Conservation (phyloP, 371 early-diverging fungal species). For the Mucor circinelloides region DNA sequence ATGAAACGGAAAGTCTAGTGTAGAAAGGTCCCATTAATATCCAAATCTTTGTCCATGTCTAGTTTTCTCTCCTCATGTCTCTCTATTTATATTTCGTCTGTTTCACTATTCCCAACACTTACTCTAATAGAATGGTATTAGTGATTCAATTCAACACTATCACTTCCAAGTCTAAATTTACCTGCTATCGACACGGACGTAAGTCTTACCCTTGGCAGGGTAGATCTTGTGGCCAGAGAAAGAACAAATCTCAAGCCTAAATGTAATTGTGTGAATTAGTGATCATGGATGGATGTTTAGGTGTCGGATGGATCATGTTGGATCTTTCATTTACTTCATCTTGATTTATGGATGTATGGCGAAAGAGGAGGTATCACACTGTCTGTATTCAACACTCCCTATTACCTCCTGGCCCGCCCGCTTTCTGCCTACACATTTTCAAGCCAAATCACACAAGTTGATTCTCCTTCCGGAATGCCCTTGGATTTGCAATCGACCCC, state of each 20-base stretch:
- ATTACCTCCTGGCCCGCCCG: not conserved
- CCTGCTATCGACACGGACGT: conserved; percentile 86
- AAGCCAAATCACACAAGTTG: not conserved
- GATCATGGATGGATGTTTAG: not conserved
- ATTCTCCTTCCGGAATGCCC: not conserved
- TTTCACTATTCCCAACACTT: no score
- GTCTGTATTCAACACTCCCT: not conserved
- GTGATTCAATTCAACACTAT: not conserved
- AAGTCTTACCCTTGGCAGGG: conserved; percentile 95
- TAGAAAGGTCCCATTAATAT: no score
- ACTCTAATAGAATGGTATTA: not conserved
- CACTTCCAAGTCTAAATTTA: no score
- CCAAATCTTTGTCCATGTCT: not conserved
- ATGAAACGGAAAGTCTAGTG: conserved; percentile 96
- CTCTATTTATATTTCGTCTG: no score
- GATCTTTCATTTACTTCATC: conserved; percentile 17
- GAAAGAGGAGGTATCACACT: conserved; percentile 19
- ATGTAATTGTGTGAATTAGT: not conserved
- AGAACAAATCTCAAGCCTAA: conserved; percentile 86
- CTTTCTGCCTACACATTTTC: not conserved
- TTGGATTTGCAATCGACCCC: not conserved
- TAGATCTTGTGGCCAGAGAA: conserved; percentile 99
- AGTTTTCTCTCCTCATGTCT: no score
- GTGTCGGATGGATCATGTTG: not conserved
- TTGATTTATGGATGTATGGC: conserved; percentile 25